phyloP scores from a whole-genome alignment of 2,329 filamentous ascomycete genomes.

The Xylaria sp. region DNA sequence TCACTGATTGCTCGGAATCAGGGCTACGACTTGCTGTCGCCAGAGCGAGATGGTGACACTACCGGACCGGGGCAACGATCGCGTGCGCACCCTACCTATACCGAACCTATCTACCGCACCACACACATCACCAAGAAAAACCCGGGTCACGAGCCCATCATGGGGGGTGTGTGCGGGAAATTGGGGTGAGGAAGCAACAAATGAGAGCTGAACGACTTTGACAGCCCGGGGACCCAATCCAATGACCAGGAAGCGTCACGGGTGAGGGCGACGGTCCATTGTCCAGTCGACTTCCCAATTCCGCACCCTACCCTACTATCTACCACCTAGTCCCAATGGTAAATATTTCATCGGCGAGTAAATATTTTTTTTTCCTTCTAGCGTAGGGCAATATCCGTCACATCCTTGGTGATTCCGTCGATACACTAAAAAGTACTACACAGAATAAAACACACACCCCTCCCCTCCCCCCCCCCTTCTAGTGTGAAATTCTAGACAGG shows the following conservation, averaged over 20 bases:
- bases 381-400: too few species aligned
- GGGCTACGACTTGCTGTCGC: background rate
- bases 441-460: too few species aligned
- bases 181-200: background rate
- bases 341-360: too few species aligned
- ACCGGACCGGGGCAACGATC: slow-evolving; percentile 7
- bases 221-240: slow-evolving; percentile 4
- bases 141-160: background rate
- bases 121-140: background rate
- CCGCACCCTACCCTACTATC: too few species aligned
- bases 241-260: background rate
- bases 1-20: background rate
- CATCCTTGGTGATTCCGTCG: too few species aligned
- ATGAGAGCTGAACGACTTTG: too few species aligned
- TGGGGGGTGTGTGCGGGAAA: background rate
- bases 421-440: too few species aligned
- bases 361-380: too few species aligned
- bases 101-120: background rate
- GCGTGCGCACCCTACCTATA: background rate
- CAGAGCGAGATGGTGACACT: slow-evolving; percentile 2
- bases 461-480: background rate
- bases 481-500: background rate
- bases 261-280: background rate
- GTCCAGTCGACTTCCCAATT: too few species aligned
- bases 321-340: too few species aligned